Evolutionary conservation across 2,329 filamentous ascomycete species (phyloP).

Genomic region (Beauveria varroae): DNA sequence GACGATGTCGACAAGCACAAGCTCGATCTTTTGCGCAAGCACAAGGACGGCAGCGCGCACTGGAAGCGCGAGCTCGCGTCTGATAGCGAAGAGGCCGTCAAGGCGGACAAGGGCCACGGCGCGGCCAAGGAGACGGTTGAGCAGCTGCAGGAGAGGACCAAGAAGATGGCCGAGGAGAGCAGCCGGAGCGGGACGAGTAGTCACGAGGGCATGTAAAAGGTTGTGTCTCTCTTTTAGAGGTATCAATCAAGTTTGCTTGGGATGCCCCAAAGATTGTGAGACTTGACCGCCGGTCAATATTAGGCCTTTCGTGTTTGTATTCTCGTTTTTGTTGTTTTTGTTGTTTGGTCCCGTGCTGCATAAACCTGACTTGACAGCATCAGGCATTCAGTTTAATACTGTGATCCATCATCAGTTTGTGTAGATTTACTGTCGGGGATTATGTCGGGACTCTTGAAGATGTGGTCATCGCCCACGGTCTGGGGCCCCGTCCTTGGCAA

Average conservation of each 20-base stretch:
- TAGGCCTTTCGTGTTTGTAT: no score
- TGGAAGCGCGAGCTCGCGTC: conserved; percentile 75
- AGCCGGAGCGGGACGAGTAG: neutral
- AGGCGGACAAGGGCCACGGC: conserved; percentile 44
- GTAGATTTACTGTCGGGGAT: no score
- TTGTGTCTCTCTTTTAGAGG: neutral
- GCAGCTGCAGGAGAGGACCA: conserved; percentile 52
- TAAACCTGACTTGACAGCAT: no score
- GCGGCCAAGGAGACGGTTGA: conserved; percentile 30
- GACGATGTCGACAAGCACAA: conserved; percentile 50
- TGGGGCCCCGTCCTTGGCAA: no score
- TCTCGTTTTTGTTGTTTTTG: no score
- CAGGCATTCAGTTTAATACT: no score
- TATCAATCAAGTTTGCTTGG: neutral
- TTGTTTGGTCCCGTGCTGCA: no score
- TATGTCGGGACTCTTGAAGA: no score
- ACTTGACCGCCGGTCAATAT: no score
- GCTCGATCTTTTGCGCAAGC: conserved; percentile 55
- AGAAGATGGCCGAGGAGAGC: conserved; percentile 36
- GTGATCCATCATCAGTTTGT: no score
- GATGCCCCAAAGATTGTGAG: no score
- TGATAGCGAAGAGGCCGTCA: conserved; percentile 71
- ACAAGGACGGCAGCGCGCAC: conserved; percentile 60
- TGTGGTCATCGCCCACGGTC: no score
- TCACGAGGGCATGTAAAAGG: neutral